These are phyloP conservation scores for Hansenula anomala DNA, from an alignment of 1,139 yeast species.

Conservation along the genomic window DNA sequence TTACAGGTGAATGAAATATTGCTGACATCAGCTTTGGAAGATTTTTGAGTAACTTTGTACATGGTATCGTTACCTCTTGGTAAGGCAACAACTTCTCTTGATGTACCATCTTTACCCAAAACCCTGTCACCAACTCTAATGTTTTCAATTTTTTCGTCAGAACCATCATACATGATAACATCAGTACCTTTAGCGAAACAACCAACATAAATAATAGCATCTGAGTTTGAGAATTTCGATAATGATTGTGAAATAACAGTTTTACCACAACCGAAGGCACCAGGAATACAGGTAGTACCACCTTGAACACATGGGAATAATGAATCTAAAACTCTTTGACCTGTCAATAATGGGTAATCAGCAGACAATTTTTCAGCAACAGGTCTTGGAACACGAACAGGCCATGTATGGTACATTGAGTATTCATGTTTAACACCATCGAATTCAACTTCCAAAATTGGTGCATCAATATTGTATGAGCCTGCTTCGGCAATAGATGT, in stretches of 20 bases:
- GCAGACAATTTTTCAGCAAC: slow-evolving; percentile 92
- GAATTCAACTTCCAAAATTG: slow-evolving; percentile 88
- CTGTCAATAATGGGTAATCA: slow-evolving; percentile 91
- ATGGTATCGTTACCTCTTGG: slow-evolving; percentile 38
- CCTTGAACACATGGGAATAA: slow-evolving; percentile 99
- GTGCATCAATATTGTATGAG: slow-evolving; percentile 84
- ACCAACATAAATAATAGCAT: slow-evolving; percentile 91
- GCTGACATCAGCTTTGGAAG: slow-evolving; percentile 6
- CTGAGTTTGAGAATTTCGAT: slow-evolving; percentile 96
- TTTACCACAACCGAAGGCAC: slow-evolving; percentile 99
- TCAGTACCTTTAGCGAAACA: slow-evolving; percentile 36
- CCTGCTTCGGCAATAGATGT: slow-evolving; percentile 87
- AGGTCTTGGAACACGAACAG: slow-evolving; percentile 99
- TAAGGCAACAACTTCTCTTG: slow-evolving; percentile 35
- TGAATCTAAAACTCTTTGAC: slow-evolving; percentile 97
- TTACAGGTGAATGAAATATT: no score
- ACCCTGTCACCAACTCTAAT: slow-evolving; percentile 34
- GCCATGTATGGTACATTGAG: slow-evolving; percentile 99
- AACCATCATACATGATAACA: slow-evolving; percentile 39
- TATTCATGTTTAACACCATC: slow-evolving; percentile 79
- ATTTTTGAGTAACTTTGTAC: slow-evolving; percentile 28
- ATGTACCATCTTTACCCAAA: slow-evolving; percentile 39
- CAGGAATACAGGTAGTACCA: slow-evolving; percentile 99
- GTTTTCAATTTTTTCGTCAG: slow-evolving; percentile 29
- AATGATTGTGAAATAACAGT: slow-evolving; percentile 97